A percentile compares a stretch with the other conserved stretches of the same genome.
Conservation (phyloP, 164 flowering plant species). For the Houttuynia cordata region DNA sequence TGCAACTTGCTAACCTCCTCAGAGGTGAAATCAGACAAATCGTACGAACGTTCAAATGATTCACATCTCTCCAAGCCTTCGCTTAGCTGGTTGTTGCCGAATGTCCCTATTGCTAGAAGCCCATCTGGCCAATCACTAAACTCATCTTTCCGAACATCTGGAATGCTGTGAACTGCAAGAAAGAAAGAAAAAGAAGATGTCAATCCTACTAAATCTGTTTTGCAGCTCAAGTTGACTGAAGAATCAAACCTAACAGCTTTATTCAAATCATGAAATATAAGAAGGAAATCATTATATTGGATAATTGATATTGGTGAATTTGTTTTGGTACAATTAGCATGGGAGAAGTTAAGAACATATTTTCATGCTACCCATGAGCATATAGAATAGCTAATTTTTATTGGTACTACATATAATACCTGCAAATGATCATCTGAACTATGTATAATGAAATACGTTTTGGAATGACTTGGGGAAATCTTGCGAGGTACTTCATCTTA, state of each 20-base stretch:
- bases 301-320: too few relatives aligned
- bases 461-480: too few relatives aligned
- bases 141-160: conserved; percentile 48
- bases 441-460: too few relatives aligned
- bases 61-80: conserved; percentile 14
- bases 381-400: too few relatives aligned
- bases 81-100: conserved; percentile 43
- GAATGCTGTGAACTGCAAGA: conserved; percentile 29
- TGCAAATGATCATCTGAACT: neutral
- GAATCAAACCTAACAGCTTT: neutral
- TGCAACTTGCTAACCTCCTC: conserved; percentile 76
- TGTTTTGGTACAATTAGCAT: too few relatives aligned
- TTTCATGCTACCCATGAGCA: too few relatives aligned
- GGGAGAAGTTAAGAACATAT: too few relatives aligned
- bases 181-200: neutral
- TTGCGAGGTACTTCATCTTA: too few relatives aligned
- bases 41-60: conserved; percentile 1
- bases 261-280: too few relatives aligned
- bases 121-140: conserved; percentile 89
- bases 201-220: too few relatives aligned
- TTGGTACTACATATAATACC: too few relatives aligned
- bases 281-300: too few relatives aligned
- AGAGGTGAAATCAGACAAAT: conserved; percentile 51
- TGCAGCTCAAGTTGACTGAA: neutral
- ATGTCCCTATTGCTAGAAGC: conserved; percentile 81